phyloP scores from a whole-genome alignment of 306 rosid genomes.

The Pterocarpus macrocarpus region DNA sequence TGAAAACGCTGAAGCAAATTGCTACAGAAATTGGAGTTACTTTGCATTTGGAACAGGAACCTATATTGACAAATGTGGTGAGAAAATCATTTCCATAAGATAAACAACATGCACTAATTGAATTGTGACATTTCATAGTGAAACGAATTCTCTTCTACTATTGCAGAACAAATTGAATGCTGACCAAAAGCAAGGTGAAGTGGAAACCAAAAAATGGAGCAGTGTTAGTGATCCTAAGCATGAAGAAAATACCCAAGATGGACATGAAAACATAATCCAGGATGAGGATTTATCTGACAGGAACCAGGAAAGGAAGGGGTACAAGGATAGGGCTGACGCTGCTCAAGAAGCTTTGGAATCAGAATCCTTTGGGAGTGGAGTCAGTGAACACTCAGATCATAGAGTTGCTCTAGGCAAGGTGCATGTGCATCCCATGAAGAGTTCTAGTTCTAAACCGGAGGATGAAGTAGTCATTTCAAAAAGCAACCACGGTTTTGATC shows the following conservation, averaged over 20 bases:
- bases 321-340: slow-evolving; percentile 47
- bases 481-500: slow-evolving; percentile 11
- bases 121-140: slow-evolving; percentile 4
- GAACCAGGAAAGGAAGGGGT: slow-evolving; percentile 46
- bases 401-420: slow-evolving; percentile 21
- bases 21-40: slow-evolving; percentile 63
- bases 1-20: slow-evolving; percentile 55
- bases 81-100: slow-evolving; percentile 9
- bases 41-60: slow-evolving; percentile 55
- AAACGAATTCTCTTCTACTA: slow-evolving; percentile 18
- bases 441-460: slow-evolving; percentile 44
- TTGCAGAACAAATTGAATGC: slow-evolving; percentile 52
- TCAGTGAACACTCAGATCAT: slow-evolving; percentile 33
- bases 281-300: slow-evolving; percentile 41
- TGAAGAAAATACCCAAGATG: slow-evolving; percentile 35
- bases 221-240: slow-evolving; percentile 30
- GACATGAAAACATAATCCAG: slow-evolving; percentile 16
- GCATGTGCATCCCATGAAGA: slow-evolving; percentile 20
- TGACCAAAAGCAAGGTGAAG: slow-evolving; percentile 41
- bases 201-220: slow-evolving; percentile 24
- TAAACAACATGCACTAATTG: slow-evolving; percentile 14
- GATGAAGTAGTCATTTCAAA: slow-evolving; percentile 20
- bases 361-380: slow-evolving; percentile 46
- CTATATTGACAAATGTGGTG: slow-evolving; percentile 47
- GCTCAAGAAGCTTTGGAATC: slow-evolving; percentile 56